Base-by-base conservation (phyloP, 768 basidiomycete genomes). In the Tephrocybe sp. region DNA sequence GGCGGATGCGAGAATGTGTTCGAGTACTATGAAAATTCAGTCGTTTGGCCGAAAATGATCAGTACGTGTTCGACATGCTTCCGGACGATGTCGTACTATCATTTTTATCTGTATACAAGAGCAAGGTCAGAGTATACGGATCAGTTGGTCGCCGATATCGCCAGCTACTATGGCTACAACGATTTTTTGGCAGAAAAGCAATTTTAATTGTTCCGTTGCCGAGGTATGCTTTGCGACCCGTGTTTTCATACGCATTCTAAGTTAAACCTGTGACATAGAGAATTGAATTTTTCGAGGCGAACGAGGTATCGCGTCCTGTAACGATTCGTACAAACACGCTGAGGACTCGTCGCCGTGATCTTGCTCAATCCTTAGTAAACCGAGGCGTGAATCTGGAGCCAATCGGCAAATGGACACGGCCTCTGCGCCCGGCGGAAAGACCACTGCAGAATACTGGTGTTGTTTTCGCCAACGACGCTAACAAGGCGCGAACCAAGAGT, bases 351-450 rank as follows among this genome's bases (percentile, higher is more conserved):
- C 78, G 97, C 58, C 83, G 96, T 39, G 97, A 98, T 66, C 82
- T 99, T 51, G 96, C 92, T 1, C 96, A 98, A 69, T 79, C 86
- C 0, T 77, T 99, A 28, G 86, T 98, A 59, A 97, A 97, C 66
- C 83, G 97, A 40, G 97, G 97, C 27, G 97, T 98, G 53, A 97
- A 92, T 63, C 80, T 99, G 47, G 96, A 98, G 65, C 95, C 97
- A 18, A 95, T 99, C 57, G 97, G 96, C 27, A 98, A 98, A 72
- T 98, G 97, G 97, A 99, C 66, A 98, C 98, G 96, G 95, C 96
- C 2, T 96, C 94, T 39, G 94, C 97, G 0, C 97, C 97, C 0
- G 97, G 97, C 22, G 97, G 97, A 5, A 99, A 99, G 72, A 91
- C 97, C 35, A 98, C 79, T 99, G 68, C 92, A 97, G 66, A 99